Evolutionary conservation across 441 rosid genomes (phyloP).

Genomic region (Rhodomyrtus psidioides): DNA sequence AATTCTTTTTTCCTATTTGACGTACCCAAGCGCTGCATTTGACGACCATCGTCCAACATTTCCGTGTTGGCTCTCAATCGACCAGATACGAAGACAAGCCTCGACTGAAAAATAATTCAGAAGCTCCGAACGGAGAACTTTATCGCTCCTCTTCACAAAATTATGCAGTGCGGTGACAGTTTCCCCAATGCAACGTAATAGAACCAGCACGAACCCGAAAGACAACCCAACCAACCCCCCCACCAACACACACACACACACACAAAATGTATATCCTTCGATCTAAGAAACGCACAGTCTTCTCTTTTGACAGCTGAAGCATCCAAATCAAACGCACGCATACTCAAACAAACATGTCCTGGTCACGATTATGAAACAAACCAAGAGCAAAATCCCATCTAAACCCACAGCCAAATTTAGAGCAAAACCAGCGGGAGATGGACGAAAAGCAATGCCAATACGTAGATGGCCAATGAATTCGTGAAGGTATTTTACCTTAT

Average conservation of each 20-base stretch:
- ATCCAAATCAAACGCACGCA: neutral
- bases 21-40: neutral
- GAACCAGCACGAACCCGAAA: neutral
- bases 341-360: neutral
- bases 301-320: neutral
- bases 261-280: neutral
- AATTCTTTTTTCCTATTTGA: neutral
- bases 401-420: neutral
- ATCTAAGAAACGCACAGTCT: neutral
- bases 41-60: neutral
- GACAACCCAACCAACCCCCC: neutral
- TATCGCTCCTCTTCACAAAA: neutral
- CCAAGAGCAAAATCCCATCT: neutral
- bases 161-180: neutral
- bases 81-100: neutral
- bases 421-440: neutral
- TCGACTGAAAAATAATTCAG: neutral
- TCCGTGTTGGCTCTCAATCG: neutral
- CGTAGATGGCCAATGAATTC: neutral
- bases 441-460: neutral
- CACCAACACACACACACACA: too few relatives aligned
- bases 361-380: neutral
- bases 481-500: constrained; percentile 26
- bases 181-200: neutral
- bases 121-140: neutral